Percentiles rank a stretch among this genome's conserved stretches.
Conservation (phyloP, 495 filamentous ascomycete species). For the Penicillium cosmopolitanum region DNA sequence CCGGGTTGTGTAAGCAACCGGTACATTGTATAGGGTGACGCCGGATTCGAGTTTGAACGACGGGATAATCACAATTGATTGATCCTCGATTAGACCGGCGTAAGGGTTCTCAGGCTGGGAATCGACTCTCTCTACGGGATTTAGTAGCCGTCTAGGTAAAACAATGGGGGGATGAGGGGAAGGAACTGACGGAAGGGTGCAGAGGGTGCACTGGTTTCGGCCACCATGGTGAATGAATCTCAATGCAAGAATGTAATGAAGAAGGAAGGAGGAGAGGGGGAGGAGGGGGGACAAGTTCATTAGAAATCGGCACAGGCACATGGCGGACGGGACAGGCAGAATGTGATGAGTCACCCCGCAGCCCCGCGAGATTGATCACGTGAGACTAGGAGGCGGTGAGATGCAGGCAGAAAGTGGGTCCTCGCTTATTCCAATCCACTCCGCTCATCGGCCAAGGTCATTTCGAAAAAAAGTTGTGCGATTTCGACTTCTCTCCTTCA, state of each 20-base stretch:
- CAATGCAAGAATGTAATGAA: constrained; percentile 3
- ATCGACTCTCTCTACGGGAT: constrained; percentile 66
- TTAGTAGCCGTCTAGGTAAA: constrained; percentile 52
- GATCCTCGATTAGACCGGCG: constrained; percentile 80
- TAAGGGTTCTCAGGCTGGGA: constrained; percentile 92
- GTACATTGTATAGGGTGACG: constrained; percentile 82
- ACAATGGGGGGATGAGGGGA: constrained; percentile 8
- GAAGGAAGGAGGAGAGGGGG: constrained; percentile 8
- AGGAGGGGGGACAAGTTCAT: constrained; percentile 6
- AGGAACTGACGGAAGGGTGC: constrained; percentile 50
- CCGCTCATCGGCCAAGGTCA: neutral
- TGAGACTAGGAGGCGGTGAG: neutral
- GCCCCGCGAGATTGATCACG: neutral
- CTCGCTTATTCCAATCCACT: neutral
- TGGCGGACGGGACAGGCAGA: neutral
- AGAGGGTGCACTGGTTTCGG: constrained; percentile 28
- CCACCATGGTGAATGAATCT: constrained; percentile 31
- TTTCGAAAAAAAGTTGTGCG: neutral
- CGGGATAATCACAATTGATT: constrained; percentile 82
- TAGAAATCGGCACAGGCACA: constrained; percentile 4
- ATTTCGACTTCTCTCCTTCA: constrained; percentile 1
- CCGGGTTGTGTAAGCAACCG: constrained; percentile 87
- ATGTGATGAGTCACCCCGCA: constrained; percentile 2
- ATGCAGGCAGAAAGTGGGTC: neutral
- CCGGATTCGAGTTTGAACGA: constrained; percentile 94